Evolutionary conservation across 148 eudicot genomes (phyloP), one percentile per base, ranked within the genome.

Genomic region (Heliamphora exappendiculata): DNA sequence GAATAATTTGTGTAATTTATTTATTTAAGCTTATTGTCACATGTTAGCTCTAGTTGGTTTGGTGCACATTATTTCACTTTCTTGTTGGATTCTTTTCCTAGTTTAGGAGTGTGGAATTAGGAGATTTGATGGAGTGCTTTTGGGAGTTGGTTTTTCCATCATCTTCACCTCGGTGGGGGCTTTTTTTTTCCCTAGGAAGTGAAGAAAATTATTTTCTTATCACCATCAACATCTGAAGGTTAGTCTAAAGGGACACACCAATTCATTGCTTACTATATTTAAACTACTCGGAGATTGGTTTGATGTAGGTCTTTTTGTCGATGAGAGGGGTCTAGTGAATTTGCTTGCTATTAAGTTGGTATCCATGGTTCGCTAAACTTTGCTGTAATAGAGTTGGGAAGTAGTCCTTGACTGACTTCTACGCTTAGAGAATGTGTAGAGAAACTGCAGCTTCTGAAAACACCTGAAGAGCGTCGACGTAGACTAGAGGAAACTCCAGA

Each of bases 381-480:
- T 39, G 65, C 45, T 16, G n/a, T 28, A 5, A 57, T 37, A 29
- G 19, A 29, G 19, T 76, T 39, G 47, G 47, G 26, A 66, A 37
- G 82, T 82, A 34, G 72, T 79, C 97, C 94, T 93, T 95, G 77
- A 92, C 93, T 80, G 63, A 55, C 55, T 76, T 36, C 64, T 73
- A 95, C 99, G 89, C 99, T 95, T 79, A 89, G 99, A 84, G 97
- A 88, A 81, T 89, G 94, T 79, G 99, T 95, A 16, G 99, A 95
- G 91, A 93, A 91, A 80, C 72, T 93, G 84, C 90, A 88, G 85
- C 91, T 91, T 83, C 79, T 95, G 73, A 95, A 90, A 82, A 91
- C 93, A 65, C 98, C 98, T 34, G 98, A 95, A 74, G 99, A 95
- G 79, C 96, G 99, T 42, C 88, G 85, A 59, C 91, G 98, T 19